Base-by-base conservation (phyloP, 2,329 filamentous ascomycete genomes). In the Neonectria ditissima region DNA sequence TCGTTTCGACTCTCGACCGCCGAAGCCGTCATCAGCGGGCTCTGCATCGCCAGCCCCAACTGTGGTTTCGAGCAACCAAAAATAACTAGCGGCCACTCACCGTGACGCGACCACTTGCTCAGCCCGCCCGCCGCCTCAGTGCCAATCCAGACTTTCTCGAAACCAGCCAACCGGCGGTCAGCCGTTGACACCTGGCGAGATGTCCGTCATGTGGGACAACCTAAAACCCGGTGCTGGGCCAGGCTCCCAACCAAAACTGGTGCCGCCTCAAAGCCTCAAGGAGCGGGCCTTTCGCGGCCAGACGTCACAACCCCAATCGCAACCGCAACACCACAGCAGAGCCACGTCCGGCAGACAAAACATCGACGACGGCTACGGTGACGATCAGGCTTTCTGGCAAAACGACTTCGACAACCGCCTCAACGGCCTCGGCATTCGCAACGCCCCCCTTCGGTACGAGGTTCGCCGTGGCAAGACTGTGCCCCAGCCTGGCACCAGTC, bases 401-500 rank as follows among this genome's bases (percentile, higher is more conserved):
- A 64, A 60, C 62, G 63, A 73, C n/a, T 69, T 74, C 53, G 73
- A 73, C 48, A 70, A 69, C 56, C 69, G 74, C 44, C 69, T 77
- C 50, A 71, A 74, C 69, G 72, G 71, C 24, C 72, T 78, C 26
- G 72, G 70, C 51, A 71, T 73, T 54, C 68, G 68, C 56, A 69
- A 73, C 68, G 69, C 65, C 32, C 72, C 75, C 32, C 67, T 68
- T 63, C 70, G 67, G 32, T 77, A 73, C 69, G 75, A 77, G 56
- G 70, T 77, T 47, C 73, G 74, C 43, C 64, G 72, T 54, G 77
- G 76, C 51, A 78, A 75, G 63, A 71, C 76, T 18, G 76, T 78
- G 54, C 75, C 73, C 41, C 73, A 69, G 44, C 67, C 67, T 24
- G 54, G 56, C 28, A 62, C 66, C 14, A 66, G 62, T 41, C 67